Evolutionary conservation across 2,329 filamentous ascomycete species (phyloP).

Genomic region (Colletotrichum euphorbiae): DNA sequence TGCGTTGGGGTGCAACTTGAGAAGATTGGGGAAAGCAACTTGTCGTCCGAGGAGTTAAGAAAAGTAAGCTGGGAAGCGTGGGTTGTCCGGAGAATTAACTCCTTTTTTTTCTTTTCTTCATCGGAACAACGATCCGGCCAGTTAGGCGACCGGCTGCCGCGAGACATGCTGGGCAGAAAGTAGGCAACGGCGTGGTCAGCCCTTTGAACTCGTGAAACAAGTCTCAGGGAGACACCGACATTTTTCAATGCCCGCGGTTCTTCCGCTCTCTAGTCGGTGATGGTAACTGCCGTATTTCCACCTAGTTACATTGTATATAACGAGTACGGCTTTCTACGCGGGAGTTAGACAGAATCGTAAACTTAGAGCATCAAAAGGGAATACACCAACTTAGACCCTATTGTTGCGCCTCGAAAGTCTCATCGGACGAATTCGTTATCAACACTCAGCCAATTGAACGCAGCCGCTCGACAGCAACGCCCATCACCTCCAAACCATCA

Average conservation of each 20-base stretch:
- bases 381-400: not conserved
- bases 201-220: too few species aligned
- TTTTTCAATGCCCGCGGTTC: conserved; percentile 22
- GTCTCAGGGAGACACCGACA: too few species aligned
- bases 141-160: not conserved
- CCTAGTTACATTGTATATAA: not conserved
- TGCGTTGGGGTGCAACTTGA: not conserved
- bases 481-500: conserved; percentile 8
- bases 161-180: not conserved
- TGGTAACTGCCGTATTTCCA: not conserved
- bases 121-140: not conserved
- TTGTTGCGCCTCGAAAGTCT: not conserved
- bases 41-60: not conserved
- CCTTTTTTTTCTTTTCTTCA: not conserved
- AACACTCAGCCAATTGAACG: not conserved
- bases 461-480: not conserved
- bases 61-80: not conserved
- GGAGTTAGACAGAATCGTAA: not conserved
- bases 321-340: not conserved
- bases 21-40: not conserved
- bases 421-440: too few species aligned
- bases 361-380: not conserved
- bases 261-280: conserved; percentile 13
- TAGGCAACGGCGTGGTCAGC: too few species aligned
- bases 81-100: not conserved